Conservation (phyloP, 1,284 basidiomycete genomes). For the Prillingera fragicola region DNA sequence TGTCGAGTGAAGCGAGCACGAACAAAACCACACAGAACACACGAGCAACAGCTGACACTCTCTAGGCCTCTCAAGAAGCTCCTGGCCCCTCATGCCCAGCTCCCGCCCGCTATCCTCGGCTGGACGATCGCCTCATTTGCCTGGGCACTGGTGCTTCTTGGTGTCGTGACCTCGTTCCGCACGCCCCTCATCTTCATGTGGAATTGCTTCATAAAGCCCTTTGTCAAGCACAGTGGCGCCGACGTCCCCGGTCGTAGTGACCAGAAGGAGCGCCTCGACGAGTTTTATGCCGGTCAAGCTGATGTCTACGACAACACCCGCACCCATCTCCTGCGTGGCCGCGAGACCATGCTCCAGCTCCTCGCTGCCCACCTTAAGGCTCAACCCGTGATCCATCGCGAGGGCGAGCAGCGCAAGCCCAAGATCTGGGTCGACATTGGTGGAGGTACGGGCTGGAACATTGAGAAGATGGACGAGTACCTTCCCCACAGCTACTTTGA, state of each 20-base stretch:
- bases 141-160: constrained; percentile 20
- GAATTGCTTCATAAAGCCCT: constrained; percentile 51
- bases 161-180: constrained; percentile 17
- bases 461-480: constrained; percentile 70
- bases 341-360: constrained; percentile 64
- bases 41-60: background rate
- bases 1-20: background rate
- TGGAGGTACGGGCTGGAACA: constrained; percentile 76
- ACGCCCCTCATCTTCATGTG: constrained; percentile 43
- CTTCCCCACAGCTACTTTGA: constrained; percentile 62
- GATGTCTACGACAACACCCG: constrained; percentile 65
- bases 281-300: constrained; percentile 65
- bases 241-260: no score
- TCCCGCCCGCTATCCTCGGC: constrained; percentile 18
- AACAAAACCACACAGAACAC: background rate
- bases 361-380: constrained; percentile 62
- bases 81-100: constrained; percentile 18
- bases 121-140: constrained; percentile 24
- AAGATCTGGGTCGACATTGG: constrained; percentile 75
- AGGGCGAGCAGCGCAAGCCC: constrained; percentile 23
- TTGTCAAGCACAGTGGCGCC: constrained; percentile 35
- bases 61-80: constrained; percentile 29
- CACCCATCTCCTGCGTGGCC: constrained; percentile 58
- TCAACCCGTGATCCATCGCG: constrained; percentile 31
- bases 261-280: constrained; percentile 46